Evolutionary conservation across 495 filamentous ascomycete species (phyloP).

Genomic region (Podospora appendiculata): DNA sequence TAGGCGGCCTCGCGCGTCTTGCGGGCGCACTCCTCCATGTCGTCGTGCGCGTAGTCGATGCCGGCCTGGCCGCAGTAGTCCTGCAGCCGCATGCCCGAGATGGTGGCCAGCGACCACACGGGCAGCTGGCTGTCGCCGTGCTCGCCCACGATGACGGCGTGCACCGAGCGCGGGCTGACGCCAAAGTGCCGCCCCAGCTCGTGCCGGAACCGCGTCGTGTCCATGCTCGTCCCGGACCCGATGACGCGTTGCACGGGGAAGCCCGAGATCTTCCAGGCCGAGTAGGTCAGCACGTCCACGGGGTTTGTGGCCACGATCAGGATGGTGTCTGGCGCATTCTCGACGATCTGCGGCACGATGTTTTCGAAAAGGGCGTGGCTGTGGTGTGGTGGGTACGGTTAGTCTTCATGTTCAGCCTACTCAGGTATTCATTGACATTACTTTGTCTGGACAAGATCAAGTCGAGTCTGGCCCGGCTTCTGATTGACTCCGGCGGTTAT

Average conservation of each 20-base stretch:
- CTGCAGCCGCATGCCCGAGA: conserved; percentile 20
- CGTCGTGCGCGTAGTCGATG: conserved; percentile 11
- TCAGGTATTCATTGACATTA: too few relatives aligned
- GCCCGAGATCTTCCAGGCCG: conserved; percentile 16
- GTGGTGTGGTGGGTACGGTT: too few relatives aligned
- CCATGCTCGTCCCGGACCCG: conserved; percentile 26
- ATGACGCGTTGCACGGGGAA: conserved; percentile 24
- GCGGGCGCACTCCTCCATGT: conserved; percentile 13
- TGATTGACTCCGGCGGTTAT: conserved; percentile 35
- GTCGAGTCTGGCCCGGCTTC: conserved; percentile 23
- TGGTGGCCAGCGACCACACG: conserved; percentile 24
- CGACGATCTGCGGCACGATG: conserved; percentile 19
- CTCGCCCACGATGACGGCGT: conserved; percentile 25
- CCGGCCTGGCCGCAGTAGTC: conserved; percentile 20
- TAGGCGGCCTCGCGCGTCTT: conserved; percentile 37
- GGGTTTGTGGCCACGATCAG: conserved; percentile 26
- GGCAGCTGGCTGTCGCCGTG: conserved; percentile 25
- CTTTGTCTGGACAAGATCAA: conserved; percentile 25
- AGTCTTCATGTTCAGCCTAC: too few relatives aligned
- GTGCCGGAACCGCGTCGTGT: conserved; percentile 25
- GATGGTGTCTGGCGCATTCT: conserved; percentile 21
- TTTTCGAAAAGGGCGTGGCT: conserved; percentile 11
- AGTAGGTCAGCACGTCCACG: conserved; percentile 25
- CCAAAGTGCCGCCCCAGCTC: conserved; percentile 20
- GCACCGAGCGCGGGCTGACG: conserved; percentile 24